Evolutionary conservation across 768 basidiomycete genomes (phyloP).

Genomic region (Coprinellus micaceus): DNA sequence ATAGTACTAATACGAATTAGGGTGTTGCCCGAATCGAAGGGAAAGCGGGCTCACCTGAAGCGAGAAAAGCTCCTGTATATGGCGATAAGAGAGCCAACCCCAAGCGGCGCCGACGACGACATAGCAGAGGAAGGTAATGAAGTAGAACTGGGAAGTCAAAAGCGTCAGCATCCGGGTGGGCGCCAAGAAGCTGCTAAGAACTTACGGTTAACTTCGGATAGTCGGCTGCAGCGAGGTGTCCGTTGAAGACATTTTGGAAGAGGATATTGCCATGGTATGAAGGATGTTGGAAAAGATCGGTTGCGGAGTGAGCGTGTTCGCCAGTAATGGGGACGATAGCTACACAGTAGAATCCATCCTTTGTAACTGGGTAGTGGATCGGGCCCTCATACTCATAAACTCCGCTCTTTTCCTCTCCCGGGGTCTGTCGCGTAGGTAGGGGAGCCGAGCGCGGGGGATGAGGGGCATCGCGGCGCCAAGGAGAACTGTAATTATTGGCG

Average conservation of each 20-base stretch:
- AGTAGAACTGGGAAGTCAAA: constrained; percentile 66
- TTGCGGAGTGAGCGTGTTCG: constrained; percentile 40
- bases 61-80: constrained; percentile 80
- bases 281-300: constrained; percentile 65
- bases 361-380: constrained; percentile 77
- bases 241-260: constrained; percentile 86
- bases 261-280: constrained; percentile 74
- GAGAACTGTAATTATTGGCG: constrained; percentile 42
- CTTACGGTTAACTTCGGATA: constrained; percentile 95
- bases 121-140: constrained; percentile 81
- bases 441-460: background rate
- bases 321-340: constrained; percentile 88
- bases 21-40: too few relatives aligned
- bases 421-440: constrained; percentile 22
- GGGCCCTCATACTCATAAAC: constrained; percentile 60
- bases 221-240: constrained; percentile 86
- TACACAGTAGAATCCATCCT: constrained; percentile 97
- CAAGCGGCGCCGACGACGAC: constrained; percentile 62
- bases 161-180: background rate
- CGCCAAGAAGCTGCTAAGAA: constrained; percentile 6
- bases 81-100: constrained; percentile 80
- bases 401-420: constrained; percentile 45
- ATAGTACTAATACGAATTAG: constrained; percentile 60
- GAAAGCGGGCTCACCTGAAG: constrained; percentile 73
- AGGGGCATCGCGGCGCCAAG: constrained; percentile 38